A percentile compares a stretch with the other conserved stretches of the same genome.
Conservation (phyloP, 106 monocot genomes). For the Acorus calamus region DNA sequence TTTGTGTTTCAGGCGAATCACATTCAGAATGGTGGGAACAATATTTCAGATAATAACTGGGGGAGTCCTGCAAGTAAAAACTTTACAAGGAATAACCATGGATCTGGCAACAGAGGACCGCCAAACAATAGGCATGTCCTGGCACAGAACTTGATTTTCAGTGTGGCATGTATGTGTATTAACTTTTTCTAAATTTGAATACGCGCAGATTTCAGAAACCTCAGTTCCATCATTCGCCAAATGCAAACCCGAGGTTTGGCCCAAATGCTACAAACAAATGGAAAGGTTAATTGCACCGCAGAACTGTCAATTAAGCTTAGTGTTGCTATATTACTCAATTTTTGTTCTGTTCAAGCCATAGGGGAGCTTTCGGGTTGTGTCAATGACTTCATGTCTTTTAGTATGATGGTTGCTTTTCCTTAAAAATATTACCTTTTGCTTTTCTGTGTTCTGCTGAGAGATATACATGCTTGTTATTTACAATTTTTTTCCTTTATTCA, state of each 20-base stretch:
- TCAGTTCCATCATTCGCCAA: constrained; percentile 7
- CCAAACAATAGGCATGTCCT: constrained; percentile 9
- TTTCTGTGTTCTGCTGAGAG: neutral
- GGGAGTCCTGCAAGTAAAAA: constrained; percentile 2
- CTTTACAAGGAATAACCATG: constrained; percentile 7
- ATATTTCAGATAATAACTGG: neutral
- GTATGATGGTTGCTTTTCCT: neutral
- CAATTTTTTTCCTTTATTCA: neutral
- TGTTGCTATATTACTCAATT: neutral
- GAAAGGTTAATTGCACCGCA: constrained; percentile 11
- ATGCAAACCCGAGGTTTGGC: constrained; percentile 8
- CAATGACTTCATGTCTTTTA: no score
- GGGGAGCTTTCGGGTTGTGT: no score
- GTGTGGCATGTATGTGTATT: neutral
- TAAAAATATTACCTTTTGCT: neutral
- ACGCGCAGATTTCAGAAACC: constrained; percentile 29
- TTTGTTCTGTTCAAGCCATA: no score
- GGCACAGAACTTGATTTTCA: neutral
- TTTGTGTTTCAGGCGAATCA: constrained; percentile 9
- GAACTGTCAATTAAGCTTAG: neutral
- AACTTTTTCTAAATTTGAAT: neutral
- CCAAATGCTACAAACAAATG: constrained; percentile 10
- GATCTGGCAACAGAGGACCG: constrained; percentile 8
- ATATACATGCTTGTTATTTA: neutral
- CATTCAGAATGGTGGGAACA: neutral